Evolutionary conservation across 2,329 filamentous ascomycete species (phyloP), one percentile per base, ranked within the genome.

Genomic region (Alternaria sp.): DNA sequence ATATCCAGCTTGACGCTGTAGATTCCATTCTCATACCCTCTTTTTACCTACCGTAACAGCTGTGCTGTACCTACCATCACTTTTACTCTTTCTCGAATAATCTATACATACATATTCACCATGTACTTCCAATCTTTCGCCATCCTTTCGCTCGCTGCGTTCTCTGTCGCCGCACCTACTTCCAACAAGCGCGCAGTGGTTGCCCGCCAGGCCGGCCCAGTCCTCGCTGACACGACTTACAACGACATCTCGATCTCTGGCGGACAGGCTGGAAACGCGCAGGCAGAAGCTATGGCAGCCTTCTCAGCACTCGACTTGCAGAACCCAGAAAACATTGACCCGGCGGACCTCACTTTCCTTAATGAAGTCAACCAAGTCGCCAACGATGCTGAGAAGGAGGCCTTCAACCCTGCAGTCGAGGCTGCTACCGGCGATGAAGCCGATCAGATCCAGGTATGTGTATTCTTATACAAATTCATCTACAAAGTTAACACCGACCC

Each of bases 361-460:
- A 81, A 83, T 59, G 80, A 81, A 0, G 86, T 86, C 17, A 86
- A 87, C 67, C 79, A 81, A 66, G 83, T 83, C 0, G 86, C 86
- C 58, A 86, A 88, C 73, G 73, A 79, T 23, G 86, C 86, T n/a
- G 87, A 88, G 77, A 82, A 77, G 1, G 78, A 82, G 9, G 80
- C 79, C 0, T 88, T 87, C 80, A 87, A 88, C 77, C 81, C 84
- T 15, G 83, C 85, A 43, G 84, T 86, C 62, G 80, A 77, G 12
- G 82, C 81, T 4, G 85, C 85, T 9, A 81, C 83, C 0, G 76
- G 76, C 26, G 79, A 77, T 19, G 77, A 80, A 3, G 82, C 80
- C 0, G 83, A 79, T 43, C 83, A 84, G 11, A 80, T 88, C 15
- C 59, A 72, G 61, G 73, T 74, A 64, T 11, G 65, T 66, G n/a